Evolutionary conservation across 345 rosid species (phyloP), one percentile per base, ranked within the genome.

Genomic region (Eucalyptus virginea): DNA sequence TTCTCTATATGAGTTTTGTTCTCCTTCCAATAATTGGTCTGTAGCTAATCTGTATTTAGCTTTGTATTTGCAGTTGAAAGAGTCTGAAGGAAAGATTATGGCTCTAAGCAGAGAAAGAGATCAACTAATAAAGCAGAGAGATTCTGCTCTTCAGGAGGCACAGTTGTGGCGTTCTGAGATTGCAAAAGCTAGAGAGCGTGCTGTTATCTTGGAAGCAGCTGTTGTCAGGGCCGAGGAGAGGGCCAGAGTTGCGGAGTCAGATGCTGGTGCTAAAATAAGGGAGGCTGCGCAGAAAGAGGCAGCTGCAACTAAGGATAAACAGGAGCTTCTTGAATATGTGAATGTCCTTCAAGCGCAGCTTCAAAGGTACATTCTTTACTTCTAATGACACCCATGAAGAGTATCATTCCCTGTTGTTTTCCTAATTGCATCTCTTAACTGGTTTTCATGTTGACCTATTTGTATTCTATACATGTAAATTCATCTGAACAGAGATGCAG

Each of bases 121-220:
- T 67, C 96, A 95, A 60, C 77, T 96, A 89, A 90, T 95, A 34
- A 96, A 92, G 93, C 98, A 98, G 92, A 96, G 96, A 92, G 99
- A 98, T 88, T 92, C 98, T 65, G 97, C 99, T 37, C 47, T 95
- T 90, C 95, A 95, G 91, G 99, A 98, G 91, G 99, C 99, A 87
- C 97, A 96, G 89, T 89, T 98, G 92, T 98, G 99, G 99, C 98
- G 99, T 89, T 92, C 97, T 86, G 98, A 98, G 94, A 97, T 98
- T 91, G 99, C 93, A 87, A 98, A 97, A 95, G 99, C 99, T 89
- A 95, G 98, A 92, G 99, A 98, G 87, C 97, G 93, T 91, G 98
- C 89, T 44, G 97, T 97, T 65, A 96, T 97, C 92, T 92, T 96
- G 89, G 99, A 98, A 92, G 99, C 96, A 89, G 99, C 99, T 80